These are phyloP conservation scores for Spathaspora sp. DNA, from an alignment of 1,139 yeast genomes.

Conservation along the genomic window DNA sequence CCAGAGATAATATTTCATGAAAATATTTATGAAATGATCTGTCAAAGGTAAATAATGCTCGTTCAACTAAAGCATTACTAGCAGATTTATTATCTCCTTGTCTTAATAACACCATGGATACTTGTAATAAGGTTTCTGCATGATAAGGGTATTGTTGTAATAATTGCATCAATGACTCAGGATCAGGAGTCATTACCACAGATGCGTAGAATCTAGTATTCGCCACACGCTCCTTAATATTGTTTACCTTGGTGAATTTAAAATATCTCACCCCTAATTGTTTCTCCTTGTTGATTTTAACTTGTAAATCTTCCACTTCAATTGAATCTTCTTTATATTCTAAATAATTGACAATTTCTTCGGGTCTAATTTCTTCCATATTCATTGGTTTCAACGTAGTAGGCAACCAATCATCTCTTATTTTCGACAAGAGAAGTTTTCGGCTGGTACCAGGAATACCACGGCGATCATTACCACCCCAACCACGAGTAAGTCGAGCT, in stretches of 20 bases:
- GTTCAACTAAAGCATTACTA: conserved; percentile 70
- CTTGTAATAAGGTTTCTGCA: conserved; percentile 76
- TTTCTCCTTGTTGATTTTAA: conserved; percentile 44
- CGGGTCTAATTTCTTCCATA: conserved; percentile 54
- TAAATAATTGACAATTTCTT: conserved; percentile 39
- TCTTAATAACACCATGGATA: conserved; percentile 69
- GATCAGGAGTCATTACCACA: conserved; percentile 70
- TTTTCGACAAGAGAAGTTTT: conserved; percentile 65
- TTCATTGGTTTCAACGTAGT: conserved; percentile 59
- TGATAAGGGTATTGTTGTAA: conserved; percentile 69
- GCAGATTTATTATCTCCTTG: conserved; percentile 73
- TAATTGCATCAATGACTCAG: conserved; percentile 59
- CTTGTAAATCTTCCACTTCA: conserved; percentile 24
- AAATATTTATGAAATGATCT: conserved; percentile 45
- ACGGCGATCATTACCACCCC: conserved; percentile 80
- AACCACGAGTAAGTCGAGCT: conserved; percentile 66
- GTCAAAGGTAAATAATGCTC: conserved; percentile 78
- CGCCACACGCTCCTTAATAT: conserved; percentile 43
- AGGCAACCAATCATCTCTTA: conserved; percentile 83
- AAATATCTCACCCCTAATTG: conserved; percentile 56
- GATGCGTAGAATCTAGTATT: conserved; percentile 65
- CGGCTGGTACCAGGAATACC: conserved; percentile 72
- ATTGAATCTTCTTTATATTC: conserved; percentile 39
- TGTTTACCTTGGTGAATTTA: conserved; percentile 44
- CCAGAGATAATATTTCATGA: conserved; percentile 47